Evolutionary conservation across 2,329 filamentous ascomycete genomes (phyloP), one percentile per base, ranked within the genome.

Genomic region (Allantophomopsis lycopodina): DNA sequence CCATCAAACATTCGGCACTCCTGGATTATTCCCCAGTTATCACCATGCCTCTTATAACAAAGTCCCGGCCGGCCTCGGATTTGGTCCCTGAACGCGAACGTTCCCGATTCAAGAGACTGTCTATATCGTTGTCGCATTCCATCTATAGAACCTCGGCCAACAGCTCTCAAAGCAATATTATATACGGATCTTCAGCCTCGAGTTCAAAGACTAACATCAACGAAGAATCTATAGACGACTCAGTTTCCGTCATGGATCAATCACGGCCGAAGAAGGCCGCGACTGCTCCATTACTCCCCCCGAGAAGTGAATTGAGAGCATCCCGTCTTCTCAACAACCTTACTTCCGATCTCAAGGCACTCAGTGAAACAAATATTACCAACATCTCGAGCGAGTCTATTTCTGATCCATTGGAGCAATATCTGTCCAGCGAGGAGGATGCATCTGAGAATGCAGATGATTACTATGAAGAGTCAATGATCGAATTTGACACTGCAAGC

Each of bases 351-450:
- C 33, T 55, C 34, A 40, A 53, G 39, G 48, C 36, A 32, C 36
- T 55, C 42, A 50, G 50, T 35, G 48, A 41, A 0, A 42, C 40
- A 23, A 30, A 28, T 12, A 12, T 28, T 28, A 28, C 23, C 23
- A 4, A 28, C 5, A 28, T 28, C 7, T 28, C 23, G 7, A 28
- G 3, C 23, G 23, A 28, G 7, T 28, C 23, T 28, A 4, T 38
- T 37, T 37, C 46, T 13, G 50, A 57, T 45, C 69, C 73, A 5
- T 73, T 77, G 53, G 69, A 76, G 41, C 51, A 73, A 42, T 80
- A 80, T 54, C 67, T 80, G 18, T 79, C 74, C 2, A 78, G 73
- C 0, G 76, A 80, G 47, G 76, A 80, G 52, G 76, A 79, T 46
- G 73, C 67, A 21, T 79, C 75, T 2, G 75, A 75, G 2, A 73